Conservation (phyloP, 768 basidiomycete genomes). For the Russula earlei region DNA sequence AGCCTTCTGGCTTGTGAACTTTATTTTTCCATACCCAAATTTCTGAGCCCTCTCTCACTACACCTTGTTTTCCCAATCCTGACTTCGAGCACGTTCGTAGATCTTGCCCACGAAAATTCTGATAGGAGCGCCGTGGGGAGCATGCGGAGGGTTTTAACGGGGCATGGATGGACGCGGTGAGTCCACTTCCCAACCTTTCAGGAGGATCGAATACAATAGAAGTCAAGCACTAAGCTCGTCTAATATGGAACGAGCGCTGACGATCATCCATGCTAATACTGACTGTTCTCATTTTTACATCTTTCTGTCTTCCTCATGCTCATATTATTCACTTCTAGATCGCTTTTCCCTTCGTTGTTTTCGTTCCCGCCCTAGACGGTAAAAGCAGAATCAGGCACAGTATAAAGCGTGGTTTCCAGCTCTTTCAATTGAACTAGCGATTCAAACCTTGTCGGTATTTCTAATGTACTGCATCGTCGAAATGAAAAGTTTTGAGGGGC, state of each 20-base stretch:
- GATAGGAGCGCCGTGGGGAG: not conserved
- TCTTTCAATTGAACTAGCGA: not conserved
- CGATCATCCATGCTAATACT: conserved; percentile 83
- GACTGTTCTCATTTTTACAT: conserved; percentile 29
- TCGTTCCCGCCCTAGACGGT: not conserved
- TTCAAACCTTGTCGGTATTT: not conserved
- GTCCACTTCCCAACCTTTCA: conserved; percentile 21
- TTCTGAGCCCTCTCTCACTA: conserved; percentile 46
- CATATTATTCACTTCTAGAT: conserved; percentile 2
- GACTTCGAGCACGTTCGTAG: not conserved
- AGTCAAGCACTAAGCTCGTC: conserved; percentile 77
- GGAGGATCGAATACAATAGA: conserved; percentile 68
- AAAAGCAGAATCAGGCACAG: not conserved
- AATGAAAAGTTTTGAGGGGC: not conserved
- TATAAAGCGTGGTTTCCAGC: not conserved
- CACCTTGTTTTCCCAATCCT: not conserved
- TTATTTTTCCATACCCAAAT: conserved; percentile 78
- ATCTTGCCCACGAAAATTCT: not conserved
- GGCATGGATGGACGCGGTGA: conserved; percentile 27
- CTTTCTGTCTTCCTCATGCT: conserved; percentile 10
- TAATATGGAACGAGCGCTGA: conserved; percentile 60
- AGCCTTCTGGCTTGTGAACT: conserved; percentile 58
- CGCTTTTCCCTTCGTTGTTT: not conserved
- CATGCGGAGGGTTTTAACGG: not conserved
- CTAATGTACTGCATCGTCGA: not conserved